Percentiles rank a stretch among this genome's conserved stretches.
These are phyloP conservation scores for Amanita pseudoporphyria DNA, from an alignment of 768 basidiomycete genomes.

Conservation along the genomic window DNA sequence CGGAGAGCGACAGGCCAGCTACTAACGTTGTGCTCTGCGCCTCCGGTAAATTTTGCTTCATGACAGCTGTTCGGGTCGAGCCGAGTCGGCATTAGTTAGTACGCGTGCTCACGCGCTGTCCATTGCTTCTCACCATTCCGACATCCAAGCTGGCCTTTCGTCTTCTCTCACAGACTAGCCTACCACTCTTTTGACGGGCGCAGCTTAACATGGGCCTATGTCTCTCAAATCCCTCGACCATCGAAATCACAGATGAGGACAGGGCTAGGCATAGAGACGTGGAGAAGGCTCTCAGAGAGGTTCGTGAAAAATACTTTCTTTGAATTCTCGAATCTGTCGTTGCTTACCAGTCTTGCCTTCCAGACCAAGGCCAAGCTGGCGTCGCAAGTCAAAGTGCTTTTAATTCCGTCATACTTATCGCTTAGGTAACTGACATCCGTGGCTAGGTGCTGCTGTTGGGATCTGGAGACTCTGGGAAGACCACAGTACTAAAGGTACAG, in stretches of 20 bases:
- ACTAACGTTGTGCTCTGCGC: too few species aligned
- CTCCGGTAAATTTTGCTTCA: too few species aligned
- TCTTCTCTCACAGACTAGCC: neutral
- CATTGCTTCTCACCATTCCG: neutral
- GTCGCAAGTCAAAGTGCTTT: slow-evolving; percentile 62
- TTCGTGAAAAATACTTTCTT: slow-evolving; percentile 24
- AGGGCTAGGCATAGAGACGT: slow-evolving; percentile 55
- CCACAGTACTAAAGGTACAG: slow-evolving; percentile 76
- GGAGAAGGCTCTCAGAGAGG: slow-evolving; percentile 74
- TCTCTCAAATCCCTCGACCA: slow-evolving; percentile 48
- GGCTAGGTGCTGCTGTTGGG: slow-evolving; percentile 77
- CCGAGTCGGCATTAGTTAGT: too few species aligned
- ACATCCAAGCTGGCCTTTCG: slow-evolving; percentile 1
- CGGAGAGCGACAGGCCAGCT: too few species aligned
- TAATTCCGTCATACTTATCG: neutral
- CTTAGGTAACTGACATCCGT: slow-evolving; percentile 1
- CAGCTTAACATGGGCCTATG: slow-evolving; percentile 60
- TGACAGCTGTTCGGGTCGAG: too few species aligned
- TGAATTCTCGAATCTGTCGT: slow-evolving; percentile 2
- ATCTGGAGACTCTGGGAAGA: slow-evolving; percentile 91
- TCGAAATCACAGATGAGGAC: slow-evolving; percentile 63
- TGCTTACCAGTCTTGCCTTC: slow-evolving; percentile 3
- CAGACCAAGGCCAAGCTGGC: slow-evolving; percentile 70
- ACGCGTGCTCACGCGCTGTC: neutral
- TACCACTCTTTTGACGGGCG: neutral